Evolutionary conservation across 495 filamentous ascomycete genomes (phyloP), one percentile per base, ranked within the genome.

Genomic region (Aspergillus bridgeri): DNA sequence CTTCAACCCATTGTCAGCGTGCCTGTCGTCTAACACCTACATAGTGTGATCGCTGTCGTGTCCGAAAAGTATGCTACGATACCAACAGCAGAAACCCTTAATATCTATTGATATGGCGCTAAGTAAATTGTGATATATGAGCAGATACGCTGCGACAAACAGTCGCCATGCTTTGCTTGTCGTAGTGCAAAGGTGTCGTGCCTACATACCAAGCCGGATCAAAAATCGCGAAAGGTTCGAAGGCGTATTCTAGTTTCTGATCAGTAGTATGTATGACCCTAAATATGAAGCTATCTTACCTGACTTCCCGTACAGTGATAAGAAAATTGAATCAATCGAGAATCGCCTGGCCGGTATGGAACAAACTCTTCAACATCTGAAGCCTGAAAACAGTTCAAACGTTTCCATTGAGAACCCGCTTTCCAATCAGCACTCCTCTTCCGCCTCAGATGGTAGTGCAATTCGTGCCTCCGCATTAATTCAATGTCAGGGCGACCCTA

Each of bases 291-390:
- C n/a, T n/a, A n/a, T n/a, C n/a, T n/a, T n/a, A n/a, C 21, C 23
- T 22, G 27, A 9, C n/a, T 24, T 42, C 9, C 5, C 7, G 9
- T 60, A 15, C 52, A 89, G 86, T 67, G 86, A 89, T 68, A 78
- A 75, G 58, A 89, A 89, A 68, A 86, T 89, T 47, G 86, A 88
- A 61, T 66, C 78, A 25, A 86, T 89, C 52, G 85, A 86, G 60
- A 72, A 81, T 45, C 83, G 85, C 6, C 78, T 89, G 6, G 79
- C 73, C 3, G 73, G 75, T 42, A 88, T 89, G 53, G 86, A 77
- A 38, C 54, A 70, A 19, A 72, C 81, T 54, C 73, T 88, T 1
- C 74, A n/a, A n/a, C n/a, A n/a, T n/a, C n/a, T n/a, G n/a, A n/a
- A n/a, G n/a, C n/a, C n/a, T n/a, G n/a, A n/a, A n/a, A n/a, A n/a